phyloP scores from a whole-genome alignment of 257 asterid species.

The Perilla frutescens region DNA sequence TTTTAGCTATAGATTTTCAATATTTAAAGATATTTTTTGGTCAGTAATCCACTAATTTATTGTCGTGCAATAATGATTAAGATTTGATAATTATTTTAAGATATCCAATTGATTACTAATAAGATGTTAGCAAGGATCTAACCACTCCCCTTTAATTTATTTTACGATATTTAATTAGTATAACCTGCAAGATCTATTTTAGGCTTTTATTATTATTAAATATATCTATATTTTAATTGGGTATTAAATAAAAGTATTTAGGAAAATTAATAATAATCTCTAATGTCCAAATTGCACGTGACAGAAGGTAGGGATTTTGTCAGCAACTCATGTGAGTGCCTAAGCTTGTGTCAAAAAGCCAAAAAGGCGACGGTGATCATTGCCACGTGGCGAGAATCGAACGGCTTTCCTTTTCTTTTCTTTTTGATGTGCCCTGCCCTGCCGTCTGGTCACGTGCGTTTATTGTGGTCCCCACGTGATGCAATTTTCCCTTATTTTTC shows the following conservation, averaged over 20 bases:
- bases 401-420: neutral
- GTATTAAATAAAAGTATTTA: neutral
- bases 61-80: neutral
- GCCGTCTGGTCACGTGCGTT: slow-evolving; percentile 45
- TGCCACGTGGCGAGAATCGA: slow-evolving; percentile 46
- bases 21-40: neutral
- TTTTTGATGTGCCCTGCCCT: slow-evolving; percentile 32
- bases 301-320: slow-evolving; percentile 40
- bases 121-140: slow-evolving; percentile 10
- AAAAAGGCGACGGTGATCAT: slow-evolving; percentile 35
- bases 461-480: slow-evolving; percentile 34
- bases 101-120: neutral
- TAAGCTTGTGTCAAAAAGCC: slow-evolving; percentile 35
- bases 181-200: slow-evolving; percentile 30
- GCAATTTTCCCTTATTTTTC: neutral
- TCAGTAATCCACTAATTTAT: neutral
- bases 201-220: neutral
- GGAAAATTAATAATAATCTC: slow-evolving; percentile 5
- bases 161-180: neutral
- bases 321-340: slow-evolving; percentile 46
- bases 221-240: neutral
- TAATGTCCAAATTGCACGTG: slow-evolving; percentile 46
- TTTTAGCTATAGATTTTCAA: neutral
- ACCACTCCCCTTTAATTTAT: slow-evolving; percentile 11
- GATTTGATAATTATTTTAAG: neutral